Evolutionary conservation across 2,329 filamentous ascomycete species (phyloP).

Genomic region (Venturia asperata): DNA sequence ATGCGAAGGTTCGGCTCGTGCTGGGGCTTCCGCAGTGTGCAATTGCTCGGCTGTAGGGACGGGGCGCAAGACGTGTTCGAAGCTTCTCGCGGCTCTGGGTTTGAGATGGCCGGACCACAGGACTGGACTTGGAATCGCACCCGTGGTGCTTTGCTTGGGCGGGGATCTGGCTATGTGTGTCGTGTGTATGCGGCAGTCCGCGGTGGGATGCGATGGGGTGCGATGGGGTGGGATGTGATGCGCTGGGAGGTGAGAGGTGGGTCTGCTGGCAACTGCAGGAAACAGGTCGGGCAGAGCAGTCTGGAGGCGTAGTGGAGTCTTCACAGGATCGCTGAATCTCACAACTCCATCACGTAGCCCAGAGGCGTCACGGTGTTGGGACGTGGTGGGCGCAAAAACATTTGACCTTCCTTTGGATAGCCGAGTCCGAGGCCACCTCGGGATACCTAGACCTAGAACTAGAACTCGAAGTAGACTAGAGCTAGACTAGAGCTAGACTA

Average conservation of each 20-base stretch:
- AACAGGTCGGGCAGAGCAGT: background rate
- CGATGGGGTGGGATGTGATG: background rate
- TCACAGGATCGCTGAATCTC: background rate
- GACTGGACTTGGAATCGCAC: background rate
- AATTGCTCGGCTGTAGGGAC: background rate
- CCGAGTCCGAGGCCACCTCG: constrained; percentile 5
- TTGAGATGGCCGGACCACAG: no score
- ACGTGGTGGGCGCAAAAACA: background rate
- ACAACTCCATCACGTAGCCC: background rate
- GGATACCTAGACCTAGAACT: no score
- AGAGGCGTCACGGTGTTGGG: background rate
- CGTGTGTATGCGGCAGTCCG: background rate
- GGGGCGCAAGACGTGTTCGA: background rate
- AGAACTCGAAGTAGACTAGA: no score
- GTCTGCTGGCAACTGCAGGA: background rate
- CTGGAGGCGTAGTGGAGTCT: background rate
- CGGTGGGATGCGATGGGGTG: background rate
- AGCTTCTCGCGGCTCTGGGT: constrained; percentile 1
- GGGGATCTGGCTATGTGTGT: background rate
- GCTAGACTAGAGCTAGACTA: no score
- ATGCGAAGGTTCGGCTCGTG: constrained; percentile 12
- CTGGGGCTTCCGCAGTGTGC: background rate
- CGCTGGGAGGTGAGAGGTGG: background rate
- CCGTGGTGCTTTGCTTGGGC: background rate
- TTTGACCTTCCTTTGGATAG: background rate